Evolutionary conservation across 2,329 filamentous ascomycete species (phyloP).

Genomic region (Colletotrichum sublineola): DNA sequence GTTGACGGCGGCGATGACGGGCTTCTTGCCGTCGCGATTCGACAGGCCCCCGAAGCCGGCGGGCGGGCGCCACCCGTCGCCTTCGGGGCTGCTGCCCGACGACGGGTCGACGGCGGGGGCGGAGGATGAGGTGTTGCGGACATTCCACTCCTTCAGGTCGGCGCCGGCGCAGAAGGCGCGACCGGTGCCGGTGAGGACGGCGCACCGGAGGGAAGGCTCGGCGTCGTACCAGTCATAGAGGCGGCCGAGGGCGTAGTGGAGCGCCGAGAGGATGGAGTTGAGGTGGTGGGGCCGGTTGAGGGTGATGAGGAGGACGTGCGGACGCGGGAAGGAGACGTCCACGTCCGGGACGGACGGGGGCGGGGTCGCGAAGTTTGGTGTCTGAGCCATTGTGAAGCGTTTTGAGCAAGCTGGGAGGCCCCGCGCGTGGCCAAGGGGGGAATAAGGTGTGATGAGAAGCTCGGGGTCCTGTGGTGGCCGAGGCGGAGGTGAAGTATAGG

Average conservation of each 20-base stretch:
- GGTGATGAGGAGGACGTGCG: slow-evolving; percentile 70
- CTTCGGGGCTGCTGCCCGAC: not conserved
- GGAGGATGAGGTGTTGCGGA: slow-evolving; percentile 53
- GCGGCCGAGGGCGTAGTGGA: slow-evolving; percentile 62
- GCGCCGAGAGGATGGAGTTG: slow-evolving; percentile 66
- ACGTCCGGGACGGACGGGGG: slow-evolving; percentile 26
- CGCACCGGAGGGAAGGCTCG: slow-evolving; percentile 72
- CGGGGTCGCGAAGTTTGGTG: slow-evolving; percentile 10
- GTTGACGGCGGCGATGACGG: slow-evolving; percentile 82
- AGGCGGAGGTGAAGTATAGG: not conserved
- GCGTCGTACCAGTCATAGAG: slow-evolving; percentile 70
- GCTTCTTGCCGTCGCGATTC: slow-evolving; percentile 78
- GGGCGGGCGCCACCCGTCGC: slow-evolving; percentile 36
- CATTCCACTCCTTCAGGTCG: slow-evolving; percentile 75
- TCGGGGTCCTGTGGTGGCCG: not conserved
- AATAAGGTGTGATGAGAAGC: not conserved
- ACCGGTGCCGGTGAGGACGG: slow-evolving; percentile 73
- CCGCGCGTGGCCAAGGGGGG: not conserved
- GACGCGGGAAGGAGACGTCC: slow-evolving; percentile 62
- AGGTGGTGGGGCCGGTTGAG: slow-evolving; percentile 70
- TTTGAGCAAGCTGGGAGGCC: no score
- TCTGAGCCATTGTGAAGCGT: slow-evolving; percentile 12
- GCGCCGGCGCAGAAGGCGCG: slow-evolving; percentile 77
- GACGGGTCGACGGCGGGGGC: slow-evolving; percentile 15
- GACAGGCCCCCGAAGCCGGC: slow-evolving; percentile 58